phyloP scores from a whole-genome alignment of 169 alveolate species.

The Cryptosporidium ubiquitum region DNA sequence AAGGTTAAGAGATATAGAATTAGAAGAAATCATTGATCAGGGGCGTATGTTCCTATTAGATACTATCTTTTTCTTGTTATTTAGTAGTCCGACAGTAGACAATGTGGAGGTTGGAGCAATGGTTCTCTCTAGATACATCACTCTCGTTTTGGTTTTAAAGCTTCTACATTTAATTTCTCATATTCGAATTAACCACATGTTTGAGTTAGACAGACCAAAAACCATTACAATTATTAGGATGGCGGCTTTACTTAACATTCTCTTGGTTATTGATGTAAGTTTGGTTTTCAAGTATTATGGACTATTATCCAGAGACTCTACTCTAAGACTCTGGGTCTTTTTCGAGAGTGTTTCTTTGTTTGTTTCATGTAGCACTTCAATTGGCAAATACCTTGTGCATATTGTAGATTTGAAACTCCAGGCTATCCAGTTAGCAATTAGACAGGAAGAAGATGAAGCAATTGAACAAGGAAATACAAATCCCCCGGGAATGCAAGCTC shows the following conservation, averaged over 20 bases:
- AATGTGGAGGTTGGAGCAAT: conserved; percentile 84
- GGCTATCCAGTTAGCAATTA: conserved; percentile 5
- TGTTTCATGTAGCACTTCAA: conserved; percentile 76
- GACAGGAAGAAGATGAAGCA: conserved; percentile 4
- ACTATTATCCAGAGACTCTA: conserved; percentile 78
- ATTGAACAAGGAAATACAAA: neutral
- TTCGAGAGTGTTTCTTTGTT: conserved; percentile 81
- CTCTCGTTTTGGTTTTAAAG: conserved; percentile 82
- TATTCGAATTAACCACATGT: conserved; percentile 82
- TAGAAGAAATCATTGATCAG: conserved; percentile 83
- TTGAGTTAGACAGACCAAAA: conserved; percentile 85
- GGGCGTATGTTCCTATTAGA: conserved; percentile 87
- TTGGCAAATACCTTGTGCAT: conserved; percentile 76
- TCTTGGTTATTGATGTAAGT: conserved; percentile 79
- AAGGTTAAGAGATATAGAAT: conserved; percentile 14
- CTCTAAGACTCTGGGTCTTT: conserved; percentile 87
- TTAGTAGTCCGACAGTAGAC: conserved; percentile 85
- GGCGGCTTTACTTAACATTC: conserved; percentile 43
- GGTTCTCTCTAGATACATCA: conserved; percentile 80
- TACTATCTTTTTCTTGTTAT: conserved; percentile 84
- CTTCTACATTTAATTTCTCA: conserved; percentile 84
- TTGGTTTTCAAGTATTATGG: conserved; percentile 78
- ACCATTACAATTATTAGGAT: conserved; percentile 75
- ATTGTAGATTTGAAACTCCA: conserved; percentile 75
- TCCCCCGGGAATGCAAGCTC: neutral